These are phyloP conservation scores for Astragalus glycyphyllos DNA, from an alignment of 306 rosid genomes.

Conservation along the genomic window DNA sequence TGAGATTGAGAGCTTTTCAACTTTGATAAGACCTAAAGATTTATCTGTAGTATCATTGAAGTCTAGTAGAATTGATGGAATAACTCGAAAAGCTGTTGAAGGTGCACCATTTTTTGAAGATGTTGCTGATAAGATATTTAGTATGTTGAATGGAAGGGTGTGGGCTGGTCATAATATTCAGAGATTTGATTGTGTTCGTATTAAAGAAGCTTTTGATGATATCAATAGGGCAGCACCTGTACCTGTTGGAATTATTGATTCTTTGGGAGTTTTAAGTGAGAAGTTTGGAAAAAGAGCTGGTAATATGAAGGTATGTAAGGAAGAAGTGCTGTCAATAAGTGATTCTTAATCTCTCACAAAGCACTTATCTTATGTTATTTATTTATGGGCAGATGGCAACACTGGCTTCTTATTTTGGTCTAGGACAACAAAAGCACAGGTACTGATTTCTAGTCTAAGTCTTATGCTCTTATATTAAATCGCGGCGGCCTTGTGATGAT, in stretches of 20 bases:
- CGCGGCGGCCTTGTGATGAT: too few relatives aligned
- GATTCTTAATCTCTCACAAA: slow-evolving; percentile 1
- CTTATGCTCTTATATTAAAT: background rate
- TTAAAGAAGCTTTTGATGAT: slow-evolving; percentile 74
- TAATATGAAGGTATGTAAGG: slow-evolving; percentile 80
- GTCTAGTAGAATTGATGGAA: slow-evolving; percentile 78
- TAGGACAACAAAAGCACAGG: slow-evolving; percentile 96
- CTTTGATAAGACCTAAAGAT: slow-evolving; percentile 73
- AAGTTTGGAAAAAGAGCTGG: slow-evolving; percentile 96
- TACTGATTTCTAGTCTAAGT: background rate
- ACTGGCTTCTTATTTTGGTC: slow-evolving; percentile 83
- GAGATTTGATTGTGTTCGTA: slow-evolving; percentile 85
- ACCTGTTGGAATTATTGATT: slow-evolving; percentile 78
- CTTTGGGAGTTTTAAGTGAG: slow-evolving; percentile 64
- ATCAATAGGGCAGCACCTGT: slow-evolving; percentile 70
- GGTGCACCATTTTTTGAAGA: slow-evolving; percentile 80
- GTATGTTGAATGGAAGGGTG: slow-evolving; percentile 74
- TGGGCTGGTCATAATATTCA: slow-evolving; percentile 97
- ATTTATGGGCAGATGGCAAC: slow-evolving; percentile 78
- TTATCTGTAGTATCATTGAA: slow-evolving; percentile 59
- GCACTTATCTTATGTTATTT: too few relatives aligned
- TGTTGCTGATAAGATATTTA: slow-evolving; percentile 80
- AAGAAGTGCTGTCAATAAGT: background rate
- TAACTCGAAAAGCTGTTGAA: slow-evolving; percentile 66
- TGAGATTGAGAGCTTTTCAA: slow-evolving; percentile 80